These are phyloP conservation scores for Yamadazyma siamensis DNA, from an alignment of 1,139 yeast species.

Conservation along the genomic window DNA sequence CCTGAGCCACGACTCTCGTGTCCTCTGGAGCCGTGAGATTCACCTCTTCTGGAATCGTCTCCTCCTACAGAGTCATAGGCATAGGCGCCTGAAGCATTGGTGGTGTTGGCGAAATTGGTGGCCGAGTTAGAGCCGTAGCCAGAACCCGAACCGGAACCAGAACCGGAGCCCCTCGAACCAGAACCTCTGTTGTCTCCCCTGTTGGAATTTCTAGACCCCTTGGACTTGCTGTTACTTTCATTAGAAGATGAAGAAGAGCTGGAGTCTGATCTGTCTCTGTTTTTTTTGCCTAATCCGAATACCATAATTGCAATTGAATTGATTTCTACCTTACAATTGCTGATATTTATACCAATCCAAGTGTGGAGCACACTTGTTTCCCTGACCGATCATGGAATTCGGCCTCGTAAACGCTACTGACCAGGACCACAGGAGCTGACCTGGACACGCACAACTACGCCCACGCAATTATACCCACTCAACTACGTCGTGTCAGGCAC, in stretches of 20 bases:
- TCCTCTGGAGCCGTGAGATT: slow-evolving; percentile 14
- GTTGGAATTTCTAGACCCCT: slow-evolving; percentile 5
- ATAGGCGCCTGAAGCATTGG: slow-evolving; percentile 13
- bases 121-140: slow-evolving; percentile 9
- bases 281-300: slow-evolving; percentile 13
- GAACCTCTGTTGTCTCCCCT: slow-evolving; percentile 18
- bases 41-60: slow-evolving; percentile 6
- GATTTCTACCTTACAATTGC: not conserved
- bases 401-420: no score
- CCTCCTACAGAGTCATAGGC: slow-evolving; percentile 6
- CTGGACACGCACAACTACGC: no score
- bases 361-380: no score
- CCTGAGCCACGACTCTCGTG: slow-evolving; percentile 11
- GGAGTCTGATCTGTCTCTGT: slow-evolving; percentile 7
- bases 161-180: slow-evolving; percentile 16
- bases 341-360: slow-evolving; percentile 1
- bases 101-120: slow-evolving; percentile 20
- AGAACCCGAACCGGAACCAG: slow-evolving; percentile 16
- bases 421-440: no score
- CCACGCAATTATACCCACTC: no score
- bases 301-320: slow-evolving; percentile 10
- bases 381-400: slow-evolving; percentile 1
- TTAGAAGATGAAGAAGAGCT: slow-evolving; percentile 6
- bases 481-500: no score
- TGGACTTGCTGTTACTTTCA: slow-evolving; percentile 3